Base-by-base conservation (phyloP, 179 eudicot species). In the Spinacia oleracea region DNA sequence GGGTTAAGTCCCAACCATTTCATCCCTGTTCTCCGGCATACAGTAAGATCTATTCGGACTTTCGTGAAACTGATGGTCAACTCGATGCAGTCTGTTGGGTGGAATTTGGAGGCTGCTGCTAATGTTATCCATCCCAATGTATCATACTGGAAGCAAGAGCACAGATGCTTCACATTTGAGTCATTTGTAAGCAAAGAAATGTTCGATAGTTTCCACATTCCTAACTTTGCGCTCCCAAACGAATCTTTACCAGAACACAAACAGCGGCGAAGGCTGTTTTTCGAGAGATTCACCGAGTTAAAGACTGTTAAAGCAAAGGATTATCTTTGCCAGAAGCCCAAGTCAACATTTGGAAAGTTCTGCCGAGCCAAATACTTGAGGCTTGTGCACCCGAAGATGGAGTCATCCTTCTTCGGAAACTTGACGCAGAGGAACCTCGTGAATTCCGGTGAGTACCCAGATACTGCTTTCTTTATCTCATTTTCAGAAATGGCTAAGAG, bases 351-450 rank as follows among this genome's bases (percentile, higher is more conserved):
- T 42, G 91, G 90, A 29, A 86, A 80, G 76, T 92, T 88, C 34
- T 92, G 97, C 50, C 82, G 88, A 5, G 82, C 80, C 4, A 92
- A 91, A 78, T 92, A 91, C 85, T 72, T 86, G 53, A 77, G 59
- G 65, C 77, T 91, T 12, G 70, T 92, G 1, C 93, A 89, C 70
- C 95, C 94, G 20, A 91, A 92, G 75, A 81, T 91, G 95, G 97
- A 92, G 77, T 73, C 80, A 20, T 87, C 93, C 4, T 63, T 92
- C 45, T 92, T 88, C 21, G 93, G 92, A 3, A 85, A 85, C 70
- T 70, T 87, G 67, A 77, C 78, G 38, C 91, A 88, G 62, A 83
- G 97, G 73, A 81, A 88, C 70, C 78, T 74, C 11, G 81, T 92
- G 16, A 74, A 25, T 23, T 75, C 89, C 0, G 90, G 89, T 0